phyloP scores from a whole-genome alignment of 352 stramenopile genomes.

The Globisporangium splendens region DNA sequence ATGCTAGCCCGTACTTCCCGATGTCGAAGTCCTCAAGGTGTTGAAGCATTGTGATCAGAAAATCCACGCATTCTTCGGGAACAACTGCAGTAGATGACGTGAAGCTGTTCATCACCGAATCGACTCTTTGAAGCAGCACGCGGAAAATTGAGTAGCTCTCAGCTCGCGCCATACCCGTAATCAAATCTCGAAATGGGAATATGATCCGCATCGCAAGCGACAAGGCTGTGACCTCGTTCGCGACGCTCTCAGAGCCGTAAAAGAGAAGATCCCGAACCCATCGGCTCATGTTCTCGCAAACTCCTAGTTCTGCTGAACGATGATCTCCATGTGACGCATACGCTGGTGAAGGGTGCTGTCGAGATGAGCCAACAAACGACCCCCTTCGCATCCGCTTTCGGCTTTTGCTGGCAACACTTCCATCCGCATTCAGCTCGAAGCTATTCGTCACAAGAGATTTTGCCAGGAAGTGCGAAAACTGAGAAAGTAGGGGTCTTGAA shows the following conservation, averaged over 20 bases:
- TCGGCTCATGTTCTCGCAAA: slow-evolving; percentile 30
- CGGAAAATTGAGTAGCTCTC: slow-evolving; percentile 39
- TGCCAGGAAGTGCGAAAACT: slow-evolving; percentile 12
- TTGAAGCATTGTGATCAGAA: slow-evolving; percentile 40
- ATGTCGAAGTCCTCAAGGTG: slow-evolving; percentile 50
- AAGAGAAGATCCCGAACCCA: slow-evolving; percentile 44
- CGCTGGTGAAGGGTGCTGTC: neutral
- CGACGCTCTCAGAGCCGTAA: slow-evolving; percentile 26
- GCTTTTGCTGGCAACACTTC: slow-evolving; percentile 13
- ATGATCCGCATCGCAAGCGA: slow-evolving; percentile 35
- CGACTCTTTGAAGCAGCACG: slow-evolving; percentile 41
- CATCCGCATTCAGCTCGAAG: slow-evolving; percentile 13
- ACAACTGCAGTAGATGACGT: slow-evolving; percentile 22
- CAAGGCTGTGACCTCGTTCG: slow-evolving; percentile 27
- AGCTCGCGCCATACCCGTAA: slow-evolving; percentile 26
- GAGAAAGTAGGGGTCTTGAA: slow-evolving; percentile 9
- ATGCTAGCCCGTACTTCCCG: slow-evolving; percentile 32
- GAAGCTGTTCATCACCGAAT: slow-evolving; percentile 37
- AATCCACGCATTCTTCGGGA: slow-evolving; percentile 34
- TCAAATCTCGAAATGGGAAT: slow-evolving; percentile 44
- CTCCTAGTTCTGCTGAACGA: slow-evolving; percentile 2
- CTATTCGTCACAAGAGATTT: slow-evolving; percentile 14
- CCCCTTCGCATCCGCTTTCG: slow-evolving; percentile 13
- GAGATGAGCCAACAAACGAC: slow-evolving; percentile 5
- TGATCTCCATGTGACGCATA: slow-evolving; percentile 1